Evolutionary conservation across 768 basidiomycete species (phyloP), one percentile per base, ranked within the genome.

Genomic region (Panaeolus papilionaceus): DNA sequence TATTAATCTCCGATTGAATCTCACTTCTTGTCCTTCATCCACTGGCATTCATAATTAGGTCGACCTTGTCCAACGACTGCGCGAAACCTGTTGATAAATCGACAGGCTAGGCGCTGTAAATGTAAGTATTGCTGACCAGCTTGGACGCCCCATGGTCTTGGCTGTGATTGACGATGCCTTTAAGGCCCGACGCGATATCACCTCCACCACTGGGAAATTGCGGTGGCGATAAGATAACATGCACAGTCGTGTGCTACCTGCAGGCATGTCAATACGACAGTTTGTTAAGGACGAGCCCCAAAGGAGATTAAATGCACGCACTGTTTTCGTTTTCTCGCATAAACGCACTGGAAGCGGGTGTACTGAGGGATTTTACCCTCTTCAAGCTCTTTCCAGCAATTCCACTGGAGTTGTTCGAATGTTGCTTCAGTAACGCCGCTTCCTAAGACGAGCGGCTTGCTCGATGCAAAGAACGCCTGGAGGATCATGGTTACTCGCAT

Each of bases 381-480:
- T 14, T 78, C 75, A 45, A 92, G 73, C 71, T 93, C 92, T 39
- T 72, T 51, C n/a, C 74, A 75, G 12, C 88, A 84, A 26, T 86
- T 84, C 5, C 66, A 64, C 75, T 92, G 83, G 18, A 93, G 76
- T 38, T 84, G 79, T 66, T 88, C 79, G 23, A 92, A 82, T 16
- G 88, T 73, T 8, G 79, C 76, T 72, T 85, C 83, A 2, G 87
- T 75, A 37, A 92, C 71, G 4, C 91, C 92, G 71, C 80, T 85
- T 12, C 88, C 85, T 5, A 93, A 83, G 2, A 94, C 82, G 47
- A 93, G 79, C 23, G 91, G 89, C n/a, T 90, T 82, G 18, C 86
- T 88, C 0, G 89, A 87, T 69, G 82, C 83, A 45, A 94, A 72
- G 73, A 94, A 92, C 14, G 85, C 81, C 90, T 93, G 10, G 40